Evolutionary conservation across 148 eudicot genomes (phyloP), one percentile per base, ranked within the genome.

Genomic region (Chenopodium formosanum): DNA sequence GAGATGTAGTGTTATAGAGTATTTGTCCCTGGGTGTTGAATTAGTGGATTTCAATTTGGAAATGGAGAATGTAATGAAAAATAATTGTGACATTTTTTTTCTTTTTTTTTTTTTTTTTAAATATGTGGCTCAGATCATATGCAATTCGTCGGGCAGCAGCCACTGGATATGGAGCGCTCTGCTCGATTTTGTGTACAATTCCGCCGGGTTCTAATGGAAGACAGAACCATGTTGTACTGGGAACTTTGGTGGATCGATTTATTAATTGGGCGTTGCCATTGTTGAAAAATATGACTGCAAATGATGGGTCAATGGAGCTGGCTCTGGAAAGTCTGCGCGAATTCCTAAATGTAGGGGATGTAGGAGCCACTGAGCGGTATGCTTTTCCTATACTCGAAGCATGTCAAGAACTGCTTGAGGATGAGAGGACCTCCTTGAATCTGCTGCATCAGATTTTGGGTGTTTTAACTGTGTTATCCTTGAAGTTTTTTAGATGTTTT

Each of bases 401-500:
- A 44, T 92, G 97, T 80, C 95, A 90, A 81, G 94, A 94, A 71
- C 90, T 96, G 78, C 98, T 96, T 32, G 99, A 96, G 86, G 98
- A 96, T 78, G 99, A 96, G 87, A 90, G 98, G 80, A 94, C 97
- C 81, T 89, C 99, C 82, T 85, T 90, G 87, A 90, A 86, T 83
- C 85, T 91, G 81, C 83, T 96, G 71, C 93, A 84, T 71, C 90
- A 87, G 82, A 88, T 94, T 80, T 86, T 96, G 85, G 89, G 88
- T 82, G 87, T 96, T 82, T 80, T 96, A 73, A 90, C 97, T 75
- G 81, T 92, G 74, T 88, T 96, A 73, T 92, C 99, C 2, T 86
- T 94, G 88, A 94, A 92, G 75, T 96, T 94, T 80, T 92, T 88
- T 73, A 83, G 92, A 88, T 90, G 90, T 82, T 96, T 96, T 83